These are phyloP conservation scores for Yamadazyma laniorum DNA, from an alignment of 805 yeast species.

Conservation along the genomic window DNA sequence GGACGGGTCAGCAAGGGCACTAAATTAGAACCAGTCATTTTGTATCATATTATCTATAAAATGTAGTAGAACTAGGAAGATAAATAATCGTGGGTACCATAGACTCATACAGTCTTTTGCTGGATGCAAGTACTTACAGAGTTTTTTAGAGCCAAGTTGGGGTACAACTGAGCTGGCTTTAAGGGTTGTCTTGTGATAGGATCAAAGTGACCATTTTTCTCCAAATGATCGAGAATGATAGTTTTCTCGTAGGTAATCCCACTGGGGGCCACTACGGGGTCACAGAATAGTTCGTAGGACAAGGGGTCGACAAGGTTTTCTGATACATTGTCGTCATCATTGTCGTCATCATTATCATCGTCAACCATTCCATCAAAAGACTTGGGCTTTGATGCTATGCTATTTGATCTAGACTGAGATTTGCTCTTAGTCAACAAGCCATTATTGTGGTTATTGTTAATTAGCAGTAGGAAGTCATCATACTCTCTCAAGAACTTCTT, in stretches of 20 bases:
- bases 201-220: conserved; percentile 31
- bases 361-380: no score
- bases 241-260: conserved; percentile 44
- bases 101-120: no score
- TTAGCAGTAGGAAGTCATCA: conserved; percentile 19
- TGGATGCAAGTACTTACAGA: conserved; percentile 28
- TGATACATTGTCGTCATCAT: conserved; percentile 25
- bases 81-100: no score
- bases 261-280: conserved; percentile 45
- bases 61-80: no score
- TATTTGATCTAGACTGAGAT: not conserved
- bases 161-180: conserved; percentile 32
- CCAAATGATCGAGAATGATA: conserved; percentile 35
- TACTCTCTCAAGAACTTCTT: conserved; percentile 20
- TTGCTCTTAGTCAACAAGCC: conserved; percentile 14
- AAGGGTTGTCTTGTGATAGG: conserved; percentile 41
- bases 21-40: no score
- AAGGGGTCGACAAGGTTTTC: conserved; percentile 36
- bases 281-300: conserved; percentile 34
- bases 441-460: conserved; percentile 25
- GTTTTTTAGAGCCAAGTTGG: conserved; percentile 39
- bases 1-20: no score
- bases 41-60: no score
- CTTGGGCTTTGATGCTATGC: not conserved
- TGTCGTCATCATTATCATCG: conserved; percentile 19